Base-by-base conservation (phyloP, 768 basidiomycete genomes). In the Auriscalpium vulgare region DNA sequence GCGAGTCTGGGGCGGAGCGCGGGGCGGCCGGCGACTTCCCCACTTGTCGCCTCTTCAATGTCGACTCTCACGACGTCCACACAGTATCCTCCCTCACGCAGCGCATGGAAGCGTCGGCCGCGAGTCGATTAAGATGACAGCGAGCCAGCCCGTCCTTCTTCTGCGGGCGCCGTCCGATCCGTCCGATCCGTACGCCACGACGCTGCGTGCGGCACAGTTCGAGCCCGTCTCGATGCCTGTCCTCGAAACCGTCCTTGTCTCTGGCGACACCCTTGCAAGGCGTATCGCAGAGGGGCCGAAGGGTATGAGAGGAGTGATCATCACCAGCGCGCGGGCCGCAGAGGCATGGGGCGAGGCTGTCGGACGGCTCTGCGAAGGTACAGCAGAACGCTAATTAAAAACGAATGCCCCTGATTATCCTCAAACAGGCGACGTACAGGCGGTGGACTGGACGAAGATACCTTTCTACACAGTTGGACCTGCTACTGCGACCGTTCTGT, bases 381-480 rank as follows among this genome's bases (percentile, higher is more conserved):
- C 36, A 36, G n/a, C 47, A 38, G 49, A 59, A 21, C 35, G 59
- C 56, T 29, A 37, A 23, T 52, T 23, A 19, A 29, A 23, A 29
- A 29, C 29, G 29, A 5, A 29, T 29, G 5, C 29, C 29, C 7
- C 29, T 29, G 29, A 29, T 29, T 29, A 7, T 1, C 29, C 29
- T 29, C 29, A 29, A 2, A 29, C 29, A 29, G 29, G 29, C 29
- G 29, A 29, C 29, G 29, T 29, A 29, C 29, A 29, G 29, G 2
- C 53, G 23, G 43, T 59, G 37, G 69, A 67, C 47, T 90, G 88
- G 89, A 67, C 68, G 1, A 57, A 66, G 3, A 67, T 81, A 3
- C 85, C 88, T 4, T 92, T 93, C 71, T 93, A 91, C 60, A 87
- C 81, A 34, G 88, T 94, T 8, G 91, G 91, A 0, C 72, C 78